Evolutionary conservation across 345 rosid species (phyloP), one percentile per base, ranked within the genome.

Genomic region (Punica granatum): DNA sequence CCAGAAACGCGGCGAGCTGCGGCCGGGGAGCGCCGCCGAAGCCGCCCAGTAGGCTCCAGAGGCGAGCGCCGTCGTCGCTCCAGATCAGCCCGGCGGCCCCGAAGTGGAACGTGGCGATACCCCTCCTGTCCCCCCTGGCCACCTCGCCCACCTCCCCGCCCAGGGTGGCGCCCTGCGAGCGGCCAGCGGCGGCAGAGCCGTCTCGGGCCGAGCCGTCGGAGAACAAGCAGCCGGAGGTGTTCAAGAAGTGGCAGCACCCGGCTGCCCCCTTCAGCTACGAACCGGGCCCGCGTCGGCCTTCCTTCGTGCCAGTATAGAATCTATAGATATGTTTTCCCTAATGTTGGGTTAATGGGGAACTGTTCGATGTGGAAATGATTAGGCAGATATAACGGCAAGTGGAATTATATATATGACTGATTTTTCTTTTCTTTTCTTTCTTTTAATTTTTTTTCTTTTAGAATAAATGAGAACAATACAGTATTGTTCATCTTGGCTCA

Each of bases 181-280:
- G 77, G 44, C 41, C 71, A 30, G 71, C 76, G 25, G 46, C 71
- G 41, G 71, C 74, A n/a, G 16, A 65, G 67, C 46, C 64, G 6
- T 34, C 69, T 60, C 26, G 13, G 36, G 39, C 34, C 18, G 71
- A 66, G 37, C 35, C 63, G 32, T 31, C n/a, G 58, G 34, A 79
- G 68, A 80, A 79, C 73, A 39, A 46, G 44, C 46, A 77, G 67
- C 77, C 75, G 74, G 63, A 74, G 65, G 88, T 81, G 56, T 85
- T 84, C 67, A 81, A 85, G 82, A 86, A 77, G 71, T 92, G 98
- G 98, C 92, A 92, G 74, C 97, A 92, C 67, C 98, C 98, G 16
- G 97, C 98, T 36, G 91, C 90, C 43, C 92, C 98, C 23, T 82
- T 92, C 63, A 74, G 77, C 63, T 79, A 77, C 77, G 90, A 88